Evolutionary conservation across 1,284 basidiomycete genomes (phyloP).

Genomic region (Fereydounia khargensis): DNA sequence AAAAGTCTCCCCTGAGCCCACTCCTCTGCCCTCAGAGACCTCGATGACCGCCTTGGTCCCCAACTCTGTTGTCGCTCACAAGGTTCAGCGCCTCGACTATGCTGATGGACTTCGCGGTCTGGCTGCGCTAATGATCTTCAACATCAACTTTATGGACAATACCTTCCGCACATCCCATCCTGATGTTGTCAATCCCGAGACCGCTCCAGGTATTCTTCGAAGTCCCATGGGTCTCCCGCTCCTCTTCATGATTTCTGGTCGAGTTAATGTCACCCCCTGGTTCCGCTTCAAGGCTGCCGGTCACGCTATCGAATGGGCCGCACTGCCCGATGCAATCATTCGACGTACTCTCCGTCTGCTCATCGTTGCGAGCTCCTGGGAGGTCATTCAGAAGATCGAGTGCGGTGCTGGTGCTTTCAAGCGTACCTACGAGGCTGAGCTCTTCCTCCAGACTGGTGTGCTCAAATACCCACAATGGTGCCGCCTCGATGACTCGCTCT

Average conservation of each 20-base stretch:
- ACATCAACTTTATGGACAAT: constrained; percentile 58
- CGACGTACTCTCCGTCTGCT: constrained; percentile 58
- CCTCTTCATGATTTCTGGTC: constrained; percentile 58
- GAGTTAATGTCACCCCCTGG: constrained; percentile 58
- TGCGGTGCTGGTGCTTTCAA: constrained; percentile 38
- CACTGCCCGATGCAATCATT: constrained; percentile 56
- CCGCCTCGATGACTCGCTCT: constrained; percentile 38
- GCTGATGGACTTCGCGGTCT: constrained; percentile 59
- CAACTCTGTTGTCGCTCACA: no score
- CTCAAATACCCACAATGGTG: constrained; percentile 59
- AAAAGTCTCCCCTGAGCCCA: no score
- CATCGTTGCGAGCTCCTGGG: constrained; percentile 57
- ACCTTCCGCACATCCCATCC: constrained; percentile 57
- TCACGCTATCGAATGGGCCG: constrained; percentile 51
- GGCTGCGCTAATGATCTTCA: constrained; percentile 57
- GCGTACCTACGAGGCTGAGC: constrained; percentile 48
- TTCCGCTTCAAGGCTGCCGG: constrained; percentile 49
- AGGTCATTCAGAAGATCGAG: constrained; percentile 57
- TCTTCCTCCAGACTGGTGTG: constrained; percentile 39
- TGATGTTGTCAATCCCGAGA: constrained; percentile 53
- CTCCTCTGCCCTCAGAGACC: no score
- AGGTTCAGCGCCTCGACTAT: no score
- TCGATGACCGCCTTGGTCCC: no score
- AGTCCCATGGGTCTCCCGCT: constrained; percentile 17
- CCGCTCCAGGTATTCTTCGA: constrained; percentile 38